A percentile compares a stretch with the other conserved stretches of the same genome.
phyloP scores from a whole-genome alignment of 2,329 filamentous ascomycete species.

The Stachybotrys elegans region DNA sequence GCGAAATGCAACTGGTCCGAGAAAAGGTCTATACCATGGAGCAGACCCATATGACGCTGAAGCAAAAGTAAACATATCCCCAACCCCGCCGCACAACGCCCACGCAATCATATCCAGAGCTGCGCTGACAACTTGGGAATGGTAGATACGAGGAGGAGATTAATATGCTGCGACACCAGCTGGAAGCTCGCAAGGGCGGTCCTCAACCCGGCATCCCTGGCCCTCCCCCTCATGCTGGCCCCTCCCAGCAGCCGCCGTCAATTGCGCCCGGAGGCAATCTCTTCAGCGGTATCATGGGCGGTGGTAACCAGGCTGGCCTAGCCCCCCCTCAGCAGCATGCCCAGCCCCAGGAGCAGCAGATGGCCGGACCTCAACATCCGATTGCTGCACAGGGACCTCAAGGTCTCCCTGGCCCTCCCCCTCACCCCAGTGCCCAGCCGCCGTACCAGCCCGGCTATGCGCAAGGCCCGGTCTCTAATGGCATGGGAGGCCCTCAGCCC shows the following conservation, averaged over 20 bases:
- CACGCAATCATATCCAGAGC: no score
- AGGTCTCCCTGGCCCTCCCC: slow-evolving; percentile 53
- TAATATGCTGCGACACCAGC: slow-evolving; percentile 76
- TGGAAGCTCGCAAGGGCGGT: slow-evolving; percentile 66
- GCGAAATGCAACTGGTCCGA: slow-evolving; percentile 91
- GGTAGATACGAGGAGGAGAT: slow-evolving; percentile 91
- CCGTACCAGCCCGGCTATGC: slow-evolving; percentile 69
- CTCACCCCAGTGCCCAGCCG: slow-evolving; percentile 60
- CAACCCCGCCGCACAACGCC: no score
- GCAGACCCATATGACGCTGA: slow-evolving; percentile 80
- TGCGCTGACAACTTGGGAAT: no score
- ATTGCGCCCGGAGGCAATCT: slow-evolving; percentile 89
- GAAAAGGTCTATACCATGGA: slow-evolving; percentile 93
- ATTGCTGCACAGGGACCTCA: slow-evolving; percentile 70
- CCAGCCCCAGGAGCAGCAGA: slow-evolving; percentile 63
- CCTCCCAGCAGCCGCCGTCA: slow-evolving; percentile 79
- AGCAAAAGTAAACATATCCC: slow-evolving; percentile 81
- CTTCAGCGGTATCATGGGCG: slow-evolving; percentile 94
- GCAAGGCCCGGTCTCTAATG: slow-evolving; percentile 53
- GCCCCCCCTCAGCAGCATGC: slow-evolving; percentile 71
- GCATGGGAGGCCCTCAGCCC: slow-evolving; percentile 77
- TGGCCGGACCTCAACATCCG: slow-evolving; percentile 37
- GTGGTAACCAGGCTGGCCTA: slow-evolving; percentile 75
- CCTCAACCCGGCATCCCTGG: slow-evolving; percentile 54
- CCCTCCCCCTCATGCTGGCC: slow-evolving; percentile 69